These are phyloP conservation scores for Tephrocybe sp. DNA, from an alignment of 768 basidiomycete genomes.

Conservation along the genomic window DNA sequence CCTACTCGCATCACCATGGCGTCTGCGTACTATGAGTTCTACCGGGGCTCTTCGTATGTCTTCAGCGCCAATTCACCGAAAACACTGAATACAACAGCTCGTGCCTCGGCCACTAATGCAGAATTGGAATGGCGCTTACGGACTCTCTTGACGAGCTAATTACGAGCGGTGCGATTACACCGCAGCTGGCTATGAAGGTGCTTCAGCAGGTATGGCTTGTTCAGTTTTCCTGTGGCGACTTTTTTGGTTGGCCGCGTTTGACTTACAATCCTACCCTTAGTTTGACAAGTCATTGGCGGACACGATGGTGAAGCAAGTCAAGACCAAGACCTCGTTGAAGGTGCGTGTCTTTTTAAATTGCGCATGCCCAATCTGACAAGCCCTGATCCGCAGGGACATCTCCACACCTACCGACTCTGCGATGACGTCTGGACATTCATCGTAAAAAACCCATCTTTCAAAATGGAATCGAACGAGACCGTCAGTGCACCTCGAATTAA, in stretches of 20 bases:
- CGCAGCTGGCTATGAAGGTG: slow-evolving; percentile 99
- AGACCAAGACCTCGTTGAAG: slow-evolving; percentile 92
- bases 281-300: slow-evolving; percentile 96
- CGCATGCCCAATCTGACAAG: background rate
- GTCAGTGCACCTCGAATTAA: slow-evolving; percentile 80
- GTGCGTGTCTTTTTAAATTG: slow-evolving; percentile 32
- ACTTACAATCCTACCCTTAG: slow-evolving; percentile 40
- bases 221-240: background rate
- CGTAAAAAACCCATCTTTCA: slow-evolving; percentile 88
- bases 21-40: slow-evolving; percentile 88
- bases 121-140: slow-evolving; percentile 95
- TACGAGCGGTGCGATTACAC: slow-evolving; percentile 93
- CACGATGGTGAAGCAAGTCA: slow-evolving; percentile 89
- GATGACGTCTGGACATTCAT: slow-evolving; percentile 99
- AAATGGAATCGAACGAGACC: slow-evolving; percentile 90
- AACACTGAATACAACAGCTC: background rate
- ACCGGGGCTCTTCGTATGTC: slow-evolving; percentile 80
- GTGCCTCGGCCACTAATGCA: slow-evolving; percentile 28
- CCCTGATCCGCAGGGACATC: slow-evolving; percentile 59
- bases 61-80: slow-evolving; percentile 3
- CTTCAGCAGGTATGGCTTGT: slow-evolving; percentile 74
- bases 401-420: slow-evolving; percentile 88
- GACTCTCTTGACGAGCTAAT: slow-evolving; percentile 99
- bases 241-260: background rate
- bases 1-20: slow-evolving; percentile 53